Evolutionary conservation across 805 yeast species (phyloP), one percentile per base, ranked within the genome.

Genomic region (Saccharomycopsis babjevae): DNA sequence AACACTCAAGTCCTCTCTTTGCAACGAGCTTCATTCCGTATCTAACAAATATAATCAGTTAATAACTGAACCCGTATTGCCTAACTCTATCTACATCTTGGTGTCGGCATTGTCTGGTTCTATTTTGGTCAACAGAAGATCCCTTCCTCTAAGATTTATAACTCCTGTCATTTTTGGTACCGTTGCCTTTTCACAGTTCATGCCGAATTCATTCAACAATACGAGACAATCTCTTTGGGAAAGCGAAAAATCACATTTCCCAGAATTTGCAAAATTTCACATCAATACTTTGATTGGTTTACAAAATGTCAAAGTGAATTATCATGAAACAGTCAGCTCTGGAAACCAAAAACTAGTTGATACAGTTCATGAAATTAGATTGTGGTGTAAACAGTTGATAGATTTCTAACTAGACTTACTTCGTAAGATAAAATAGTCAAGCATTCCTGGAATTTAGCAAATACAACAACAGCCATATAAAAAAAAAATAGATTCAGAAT

Each of bases 71-170:
- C 83, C 84, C 6, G 72, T 82, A 3, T 75, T 85, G 61, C 89
- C 89, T 20, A 74, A 76, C 52, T 68, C 79, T 50, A 77, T 83
- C 57, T 79, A 81, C 66, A 79, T 83, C 5, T 71, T 84, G 46
- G 83, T 88, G 0, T 74, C 79, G 5, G 71, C 84, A 3, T 77
- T 85, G 63, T 67, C 82, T 1, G 86, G 87, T 13, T 82, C 87
- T 1, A 79, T 85, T 60, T 63, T 81, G 39, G 81, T 76, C 16
- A 75, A 77, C 61, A 78, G 74, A 64, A 75, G 80, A 65, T 67
- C 78, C 0, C 69, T 83, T 10, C 81, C 82, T 0, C 42, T 78
- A 5, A 76, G 89, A 65, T 80, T 83, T 63, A 39, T 78, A 3
- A 71, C 82, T 3, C 88, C 89, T 1, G 57, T 79, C 16, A 57